Base-by-base conservation (phyloP, 139 green algal genomes). In the Coelastrella sp. region DNA sequence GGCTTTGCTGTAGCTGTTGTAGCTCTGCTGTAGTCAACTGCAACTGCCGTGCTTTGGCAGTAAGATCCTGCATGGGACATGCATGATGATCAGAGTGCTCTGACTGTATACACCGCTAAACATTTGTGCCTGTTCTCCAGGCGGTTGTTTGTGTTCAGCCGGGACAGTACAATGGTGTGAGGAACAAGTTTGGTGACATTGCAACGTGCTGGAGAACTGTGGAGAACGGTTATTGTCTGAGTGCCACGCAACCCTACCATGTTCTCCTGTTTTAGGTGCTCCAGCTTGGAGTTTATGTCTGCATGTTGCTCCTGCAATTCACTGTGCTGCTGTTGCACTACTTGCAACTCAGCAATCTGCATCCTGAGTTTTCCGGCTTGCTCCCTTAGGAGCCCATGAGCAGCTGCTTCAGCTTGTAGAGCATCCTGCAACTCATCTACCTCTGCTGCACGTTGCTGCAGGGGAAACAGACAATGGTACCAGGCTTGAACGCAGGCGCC, bases 11-110 rank as follows among this genome's bases (percentile, higher is more conserved):
- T 2, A 84, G 41, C 62, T 76, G 40, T 40, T 84, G 40, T 34
- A 84, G 78, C 78, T 76, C 40, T 9, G 25, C 60, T 8, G 60
- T 15, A 21, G 78, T 53, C 60, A 74, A 25, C 27, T 37, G 7
- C 62, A 84, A 60, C 41, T 84, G 78, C 40, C 27, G 25, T 5
- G 62, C 60, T 30, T 84, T 82, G 35, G 75, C 75, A 41, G 51
- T 43, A 2, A 82, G 53, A 11, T 71, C 75, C 75, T 82, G 45
- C 72, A n/a, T n/a, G n/a, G n/a, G n/a, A n/a, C n/a, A n/a, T n/a
- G n/a, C n/a, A n/a, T n/a, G n/a, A n/a, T n/a, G n/a, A n/a, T n/a
- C n/a, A n/a, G n/a, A n/a, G n/a, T n/a, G n/a, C n/a, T n/a, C n/a
- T n/a, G n/a, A n/a, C n/a, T n/a, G n/a, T n/a, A n/a, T n/a, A n/a